Base-by-base conservation (phyloP, 2,329 filamentous ascomycete genomes). In the Berkeleyomyces rouxiae region DNA sequence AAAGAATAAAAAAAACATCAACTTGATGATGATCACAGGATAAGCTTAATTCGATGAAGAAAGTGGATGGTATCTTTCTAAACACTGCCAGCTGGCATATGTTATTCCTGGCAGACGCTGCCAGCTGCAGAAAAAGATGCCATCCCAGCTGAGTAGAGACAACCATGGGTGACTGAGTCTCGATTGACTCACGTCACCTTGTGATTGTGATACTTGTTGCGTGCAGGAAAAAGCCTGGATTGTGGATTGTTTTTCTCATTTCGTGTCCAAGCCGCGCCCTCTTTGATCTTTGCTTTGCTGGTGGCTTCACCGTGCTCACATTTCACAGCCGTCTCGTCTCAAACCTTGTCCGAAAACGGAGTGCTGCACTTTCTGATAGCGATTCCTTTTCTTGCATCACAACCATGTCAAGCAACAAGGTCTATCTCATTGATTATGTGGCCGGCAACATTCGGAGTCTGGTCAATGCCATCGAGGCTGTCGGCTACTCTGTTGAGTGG, bases 381-480 rank as follows among this genome's bases (percentile, higher is more conserved):
- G 31, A 11, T 49, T 33, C 31, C 23, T 36, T 40, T n/a, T 39
- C 33, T 53, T 23, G 55, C 4, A 36, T 11, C 58, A 33, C 36
- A 67, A 68, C 65, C 70, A 79, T 69, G 59, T 90, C 90, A 86
- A n/a, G 33, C 13, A 83, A 87, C 67, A 88, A 81, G 58, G 87
- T 92, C 67, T 82, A 92, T 75, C 76, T 93, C 62, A 75, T 87
- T 69, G 79, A 97, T 77, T 97, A 96, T 73, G 92, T 96, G 67
- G 92, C 93, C 66, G 93, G 93, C 71, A 99, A 99, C 74, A 85
- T 99, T 69, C 87, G 92, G 67, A 96, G 91, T 67, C 82, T 99
- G 69, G 92, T 91, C 71, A 99, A 99, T 78, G 93, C 92, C 69
- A 95, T 99, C 70, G 92, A 99, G 74, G 95, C 93, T 74, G 82